Evolutionary conservation across 257 asterid species (phyloP), one percentile per base, ranked within the genome.

Genomic region (Solanum etuberosum): DNA sequence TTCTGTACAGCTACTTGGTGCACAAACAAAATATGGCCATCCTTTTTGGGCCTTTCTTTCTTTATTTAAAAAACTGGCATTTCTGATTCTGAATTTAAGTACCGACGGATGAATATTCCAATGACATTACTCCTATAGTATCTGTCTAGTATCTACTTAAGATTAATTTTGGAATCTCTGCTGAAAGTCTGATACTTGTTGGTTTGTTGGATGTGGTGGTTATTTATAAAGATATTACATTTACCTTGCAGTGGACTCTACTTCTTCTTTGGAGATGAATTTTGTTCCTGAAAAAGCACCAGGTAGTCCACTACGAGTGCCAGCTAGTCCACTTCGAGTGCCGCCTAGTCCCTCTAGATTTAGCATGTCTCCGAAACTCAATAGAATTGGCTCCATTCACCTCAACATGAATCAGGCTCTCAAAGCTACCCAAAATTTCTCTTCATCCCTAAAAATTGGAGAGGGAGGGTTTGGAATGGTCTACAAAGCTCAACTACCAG

Each of bases 381-480:
- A 90, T 84, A 91, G 98, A 90, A 90, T 95, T 87, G 99, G 99
- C 86, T 94, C 98, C 34, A 89, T 97, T 92, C 99, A 94, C 93
- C 92, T 97, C 83, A 93, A 84, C 88, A 90, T 97, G 93, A 87
- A 74, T 90, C 98, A 96, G 92, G 96, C 94, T 87, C 48, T 86
- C 25, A 92, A 89, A 91, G 98, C 95, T 5, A 97, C 99, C 11
- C 91, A 93, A 8, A 97, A 94, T 89, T 97, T 97, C 89, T 93
- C 99, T 21, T 88, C 91, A 51, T 88, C 98, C 25, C 84, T 87
- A 85, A 88, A 82, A 89, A 93, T 97, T 35, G 99, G 99, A 84
- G 98, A 94, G 90, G 99, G 99, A 87, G 99, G 99, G 59, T 97
- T 96, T 78, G 99, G 99, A 89, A 88, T 88, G 29, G 99, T 97